phyloP scores from a whole-genome alignment of 192 early-diverging fungal species.

The Gryganskiella cystojenkinii region DNA sequence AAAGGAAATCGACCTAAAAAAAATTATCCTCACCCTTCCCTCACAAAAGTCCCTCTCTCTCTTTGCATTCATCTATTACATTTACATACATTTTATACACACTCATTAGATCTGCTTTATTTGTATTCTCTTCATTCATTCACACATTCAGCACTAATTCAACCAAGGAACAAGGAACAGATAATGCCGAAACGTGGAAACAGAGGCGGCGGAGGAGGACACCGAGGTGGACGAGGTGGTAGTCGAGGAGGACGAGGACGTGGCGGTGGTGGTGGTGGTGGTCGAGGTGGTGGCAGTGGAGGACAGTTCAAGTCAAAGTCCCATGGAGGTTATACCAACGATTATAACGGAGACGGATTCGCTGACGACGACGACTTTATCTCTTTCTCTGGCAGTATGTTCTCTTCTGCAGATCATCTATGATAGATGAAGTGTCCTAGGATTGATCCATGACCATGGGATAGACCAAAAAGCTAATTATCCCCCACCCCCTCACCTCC shows the following conservation, averaged over 20 bases:
- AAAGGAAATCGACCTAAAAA: background rate
- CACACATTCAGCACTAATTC: background rate
- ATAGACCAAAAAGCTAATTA: too few species aligned
- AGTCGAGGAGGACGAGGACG: constrained; percentile 26
- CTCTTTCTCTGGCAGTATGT: constrained; percentile 21
- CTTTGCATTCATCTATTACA: background rate
- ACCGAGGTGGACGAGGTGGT: constrained; percentile 22
- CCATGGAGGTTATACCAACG: constrained; percentile 7
- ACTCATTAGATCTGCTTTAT: background rate
- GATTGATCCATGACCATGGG: too few species aligned
- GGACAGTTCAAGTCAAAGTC: background rate
- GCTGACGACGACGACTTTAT: constrained; percentile 28
- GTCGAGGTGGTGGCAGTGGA: constrained; percentile 12
- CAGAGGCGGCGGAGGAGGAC: constrained; percentile 16
- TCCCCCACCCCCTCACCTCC: background rate
- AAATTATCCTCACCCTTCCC: background rate
- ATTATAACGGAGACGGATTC: constrained; percentile 15
- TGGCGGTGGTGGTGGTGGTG: constrained; percentile 8
- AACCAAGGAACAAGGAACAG: background rate
- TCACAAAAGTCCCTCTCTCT: background rate
- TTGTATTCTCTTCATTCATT: background rate
- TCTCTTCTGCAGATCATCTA: background rate
- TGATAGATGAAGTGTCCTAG: too few species aligned
- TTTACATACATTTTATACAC: background rate
- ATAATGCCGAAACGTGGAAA: constrained; percentile 38